These are phyloP conservation scores for Neopestalotiopsis sp. DNA, from an alignment of 2,329 filamentous ascomycete genomes.

Conservation along the genomic window DNA sequence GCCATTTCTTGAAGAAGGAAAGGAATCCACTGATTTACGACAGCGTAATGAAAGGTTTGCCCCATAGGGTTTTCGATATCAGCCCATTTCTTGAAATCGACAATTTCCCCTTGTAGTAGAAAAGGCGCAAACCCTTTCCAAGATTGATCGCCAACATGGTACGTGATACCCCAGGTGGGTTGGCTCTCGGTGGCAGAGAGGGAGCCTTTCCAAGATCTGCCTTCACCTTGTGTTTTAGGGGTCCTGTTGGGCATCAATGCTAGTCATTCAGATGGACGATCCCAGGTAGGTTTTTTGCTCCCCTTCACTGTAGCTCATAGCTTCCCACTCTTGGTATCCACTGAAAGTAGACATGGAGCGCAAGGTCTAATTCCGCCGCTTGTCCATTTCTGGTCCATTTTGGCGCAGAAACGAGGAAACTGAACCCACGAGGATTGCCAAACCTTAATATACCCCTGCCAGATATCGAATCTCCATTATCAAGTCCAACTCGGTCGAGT, in stretches of 20 bases:
- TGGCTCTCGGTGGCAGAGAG: too few relatives aligned
- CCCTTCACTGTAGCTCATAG: too few relatives aligned
- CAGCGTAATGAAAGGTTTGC: not conserved
- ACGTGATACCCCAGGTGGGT: not conserved
- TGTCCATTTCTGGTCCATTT: not conserved
- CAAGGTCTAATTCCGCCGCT: not conserved
- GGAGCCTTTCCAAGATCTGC: not conserved
- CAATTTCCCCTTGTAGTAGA: not conserved
- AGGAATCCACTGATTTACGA: not conserved
- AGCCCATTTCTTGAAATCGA: not conserved
- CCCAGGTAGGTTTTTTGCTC: not conserved
- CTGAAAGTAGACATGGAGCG: not conserved
- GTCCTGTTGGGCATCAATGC: conserved; percentile 11
- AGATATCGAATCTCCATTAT: not conserved
- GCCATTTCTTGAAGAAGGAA: not conserved
- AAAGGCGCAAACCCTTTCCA: not conserved
- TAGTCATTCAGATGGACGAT: not conserved
- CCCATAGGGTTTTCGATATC: not conserved
- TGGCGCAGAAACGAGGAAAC: not conserved
- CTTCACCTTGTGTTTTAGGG: not conserved
- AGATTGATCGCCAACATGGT: conserved; percentile 1
- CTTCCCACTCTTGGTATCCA: not conserved
- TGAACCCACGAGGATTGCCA: not conserved
- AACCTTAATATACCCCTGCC: conserved; percentile 10
- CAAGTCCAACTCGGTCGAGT: not conserved